Evolutionary conservation across 805 yeast species (phyloP), one percentile per base, ranked within the genome.

Genomic region (Saccharomycopsis malanga): DNA sequence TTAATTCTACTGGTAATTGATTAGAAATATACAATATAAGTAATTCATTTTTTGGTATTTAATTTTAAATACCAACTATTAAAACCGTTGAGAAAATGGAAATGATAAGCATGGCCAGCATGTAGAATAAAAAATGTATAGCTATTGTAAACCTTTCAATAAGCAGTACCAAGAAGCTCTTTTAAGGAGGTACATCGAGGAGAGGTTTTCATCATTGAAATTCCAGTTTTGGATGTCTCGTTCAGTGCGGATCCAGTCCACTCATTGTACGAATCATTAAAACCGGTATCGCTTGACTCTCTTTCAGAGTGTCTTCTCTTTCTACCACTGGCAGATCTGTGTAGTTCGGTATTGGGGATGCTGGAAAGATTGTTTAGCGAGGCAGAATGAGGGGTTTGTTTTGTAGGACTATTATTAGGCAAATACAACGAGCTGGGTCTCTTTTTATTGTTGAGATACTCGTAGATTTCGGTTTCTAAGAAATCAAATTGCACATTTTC

Each of bases 141-240:
- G 12, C 30, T 12, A 27, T 27, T 9, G 12, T 12, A 27, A 27
- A 27, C 30, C 30, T 12, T 27, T 27, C 12, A 7, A 9, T 12
- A 27, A 12, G 30, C 30, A 7, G 7, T 27, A 12, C 30, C 36
- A 32, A n/a, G 18, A 7, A 32, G 17, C 18, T 42, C 46, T 30
- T 41, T 46, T 22, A 46, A 37, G 10, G 50, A 46, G 15, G 46
- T n/a, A 25, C 42, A 46, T 30, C 46, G 30, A 1, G 50, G 50
- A 2, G 50, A 46, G 4, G 42, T 42, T 25, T 46, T 46, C 46
- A 46, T 18, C 46, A 42, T 42, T 23, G 50, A 46, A 21, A 12
- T 27, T 15, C 14, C 36, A 27, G 25, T 27, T 23, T 7, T 37
- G 27, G 27, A 5, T 17, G 29, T 17, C 6, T 21, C 9, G 18